Base-by-base conservation (phyloP, 1,139 yeast species). In the Sugiyamaella sp. region DNA sequence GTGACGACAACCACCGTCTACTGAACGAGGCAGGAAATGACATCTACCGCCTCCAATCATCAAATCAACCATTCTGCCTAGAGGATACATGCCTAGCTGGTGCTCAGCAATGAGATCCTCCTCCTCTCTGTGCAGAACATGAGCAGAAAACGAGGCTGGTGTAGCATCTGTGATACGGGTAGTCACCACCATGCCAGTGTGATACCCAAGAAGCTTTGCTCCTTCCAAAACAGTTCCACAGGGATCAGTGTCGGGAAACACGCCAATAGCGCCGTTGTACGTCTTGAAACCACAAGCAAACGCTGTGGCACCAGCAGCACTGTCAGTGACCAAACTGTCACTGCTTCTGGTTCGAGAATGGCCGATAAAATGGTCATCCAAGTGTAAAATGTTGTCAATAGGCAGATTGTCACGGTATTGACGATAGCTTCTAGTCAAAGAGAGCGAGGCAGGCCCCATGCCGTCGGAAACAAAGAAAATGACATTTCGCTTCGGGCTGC, bases 261-360 rank as follows among this genome's bases (percentile, higher is more conserved):
- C 95, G 14, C 88, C 91, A 65, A 89, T 85, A 12, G 93, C 96
- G 5, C 90, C 91, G 67, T 89, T 89, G 71, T 87, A 88, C 10
- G 90, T 74, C 72, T 89, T 89, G 62, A 81, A 63, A 5, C 83
- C 91, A 67, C 96, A 86, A 0, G 95, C 76, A 66, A 87, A 89
- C 0, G 96, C 96, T 10, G 96, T 89, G 20, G 96, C 97, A 16
- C 96, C 97, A 2, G 97, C 97, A 9, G 97, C 97, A 25, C 95
- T 86, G 68, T 89, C 97, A 0, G 97, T 89, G 57, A 89, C 79
- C 60, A 86, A 74, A 1, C 93, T 85, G 55, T 78, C 75, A 33
- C 81, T 79, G 12, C 95, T 86, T 57, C 88, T 76, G 0, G 97
- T 89, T 61, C 96, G 79, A 4, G 93, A 84, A 39, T 85, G 77